Evolutionary conservation across 1,139 yeast genomes (phyloP).

Genomic region (Meyerozyma carpophila): DNA sequence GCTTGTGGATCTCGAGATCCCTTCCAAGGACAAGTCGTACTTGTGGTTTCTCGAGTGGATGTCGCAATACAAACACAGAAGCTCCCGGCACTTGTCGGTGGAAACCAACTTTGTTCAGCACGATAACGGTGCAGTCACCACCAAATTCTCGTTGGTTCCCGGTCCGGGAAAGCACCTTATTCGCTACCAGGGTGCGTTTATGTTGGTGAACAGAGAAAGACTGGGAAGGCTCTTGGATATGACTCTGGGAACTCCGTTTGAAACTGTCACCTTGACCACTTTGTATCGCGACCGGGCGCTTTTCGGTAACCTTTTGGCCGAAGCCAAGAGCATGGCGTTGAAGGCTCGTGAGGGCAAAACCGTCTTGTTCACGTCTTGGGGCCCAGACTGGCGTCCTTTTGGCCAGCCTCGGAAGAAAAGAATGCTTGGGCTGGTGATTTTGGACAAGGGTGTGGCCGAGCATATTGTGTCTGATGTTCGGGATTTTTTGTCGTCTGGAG

Average conservation of each 20-base stretch:
- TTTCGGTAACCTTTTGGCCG: conserved; percentile 68
- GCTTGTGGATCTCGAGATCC: conserved; percentile 88
- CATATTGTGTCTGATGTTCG: conserved; percentile 62
- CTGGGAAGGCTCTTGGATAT: conserved; percentile 85
- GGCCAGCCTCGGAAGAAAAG: conserved; percentile 94
- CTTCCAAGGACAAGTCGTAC: conserved; percentile 89
- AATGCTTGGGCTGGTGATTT: conserved; percentile 74
- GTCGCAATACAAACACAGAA: conserved; percentile 71
- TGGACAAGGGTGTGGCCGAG: conserved; percentile 72
- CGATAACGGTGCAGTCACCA: conserved; percentile 85
- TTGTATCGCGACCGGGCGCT: conserved; percentile 73
- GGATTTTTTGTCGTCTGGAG: conserved; percentile 74
- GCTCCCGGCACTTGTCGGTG: conserved; percentile 82
- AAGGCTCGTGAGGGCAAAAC: conserved; percentile 89
- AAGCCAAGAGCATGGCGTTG: conserved; percentile 81
- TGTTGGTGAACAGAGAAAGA: conserved; percentile 84
- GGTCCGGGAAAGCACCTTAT: conserved; percentile 96
- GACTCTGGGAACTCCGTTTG: conserved; percentile 92
- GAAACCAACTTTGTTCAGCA: conserved; percentile 86
- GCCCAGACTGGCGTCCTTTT: conserved; percentile 98
- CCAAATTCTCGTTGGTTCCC: conserved; percentile 90
- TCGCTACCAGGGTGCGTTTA: conserved; percentile 79
- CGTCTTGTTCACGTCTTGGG: conserved; percentile 90
- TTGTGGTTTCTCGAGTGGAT: conserved; percentile 97
- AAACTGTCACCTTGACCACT: conserved; percentile 89